Evolutionary conservation across 2,329 filamentous ascomycete genomes (phyloP), one percentile per base, ranked within the genome.

Genomic region (Septoria petroselini): DNA sequence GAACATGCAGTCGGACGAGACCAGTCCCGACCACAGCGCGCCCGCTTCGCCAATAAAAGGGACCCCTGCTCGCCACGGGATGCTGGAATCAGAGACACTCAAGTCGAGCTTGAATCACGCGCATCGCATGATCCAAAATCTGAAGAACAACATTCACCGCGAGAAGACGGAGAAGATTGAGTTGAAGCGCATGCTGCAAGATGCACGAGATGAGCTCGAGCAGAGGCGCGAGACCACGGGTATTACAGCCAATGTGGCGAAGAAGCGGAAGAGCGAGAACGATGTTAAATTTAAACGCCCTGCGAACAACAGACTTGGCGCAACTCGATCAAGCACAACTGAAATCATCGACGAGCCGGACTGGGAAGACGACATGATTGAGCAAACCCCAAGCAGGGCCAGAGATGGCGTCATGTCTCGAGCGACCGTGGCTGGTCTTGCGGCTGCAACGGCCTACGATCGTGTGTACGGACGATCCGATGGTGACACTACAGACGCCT

Each of bases 81-180:
- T 89, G 71, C 79, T 98, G n/a, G 93, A 98, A 70, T 86, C 89
- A 0, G 93, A 98, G 72, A 98, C 93, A 0, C 75, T 98, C 59
- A 94, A 93, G 73, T 94, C 91, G 46, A 96, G 91, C 19, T 78
- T 97, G 21, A 85, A 90, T 59, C 93, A 98, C 68, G 91, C 93
- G 31, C 93, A 97, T 68, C 83, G 91, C 50, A 96, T 95, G 72
- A 96, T 98, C 52, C 91, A 97, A 68, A 95, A 89, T 63, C 81
- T 97, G 60, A 90, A 95, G 70, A 90, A 86, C 68, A 95, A 91
- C 63, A 87, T 97, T 39, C 91, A 98, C 69, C 86, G 93, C 27
- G 93, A 98, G 70, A 98, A 97, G 82, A 96, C 91, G 0, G 93
- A 98, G 70, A 98, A 96, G 76, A 81, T 97, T 21, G 93, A 98